Base-by-base conservation (phyloP, 208 protist species). In the Trypanosoma vivax region DNA sequence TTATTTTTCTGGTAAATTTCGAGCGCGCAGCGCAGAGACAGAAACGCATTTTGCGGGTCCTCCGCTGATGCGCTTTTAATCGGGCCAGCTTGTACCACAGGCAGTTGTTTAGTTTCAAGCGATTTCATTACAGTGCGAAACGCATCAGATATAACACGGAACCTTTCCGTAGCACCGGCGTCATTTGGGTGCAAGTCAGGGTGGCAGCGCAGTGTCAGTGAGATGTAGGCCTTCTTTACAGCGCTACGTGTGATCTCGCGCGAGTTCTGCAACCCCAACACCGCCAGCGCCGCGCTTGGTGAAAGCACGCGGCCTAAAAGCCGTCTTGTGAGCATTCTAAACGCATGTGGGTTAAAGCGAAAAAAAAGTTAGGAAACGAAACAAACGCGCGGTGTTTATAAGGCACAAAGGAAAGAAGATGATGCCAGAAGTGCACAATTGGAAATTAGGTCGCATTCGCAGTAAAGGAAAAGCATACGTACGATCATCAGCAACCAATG, bases 191-290 rank as follows among this genome's bases (percentile, higher is more conserved):
- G 57, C 5, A 92, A 63, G 53, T 92, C 84, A 14, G 84, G 84
- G 54, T 92, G 84, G 60, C 84, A 92, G 30, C 56, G 72, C 38
- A 92, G 65, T 11, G 80, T 87, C 35, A 80, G 73, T 28, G 67
- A 35, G 40, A 92, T 73, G 65, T 86, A 92, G 13, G 80, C 79
- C 65, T 89, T 92, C 57, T 92, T 92, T 37, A 89, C 72, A 27
- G 43, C 19, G 0, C 65, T 63, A 6, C 73, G 78, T 0, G 75
- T 84, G 33, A 87, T 64, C 2, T 72, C 60, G 6, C 34, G 19
- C 2, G 27, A 28, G 0, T 58, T 34, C 7, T 50, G 53, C 13
- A 86, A 56, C 2, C 69, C 56, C 5, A 89, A 64, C n/a, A 74
- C 46, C 27, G 65, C 64, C 41, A 90, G 70, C 14, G 82, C 82